These are phyloP conservation scores for Daldinia eschscholtzii DNA, from an alignment of 2,329 filamentous ascomycete genomes.

Conservation along the genomic window DNA sequence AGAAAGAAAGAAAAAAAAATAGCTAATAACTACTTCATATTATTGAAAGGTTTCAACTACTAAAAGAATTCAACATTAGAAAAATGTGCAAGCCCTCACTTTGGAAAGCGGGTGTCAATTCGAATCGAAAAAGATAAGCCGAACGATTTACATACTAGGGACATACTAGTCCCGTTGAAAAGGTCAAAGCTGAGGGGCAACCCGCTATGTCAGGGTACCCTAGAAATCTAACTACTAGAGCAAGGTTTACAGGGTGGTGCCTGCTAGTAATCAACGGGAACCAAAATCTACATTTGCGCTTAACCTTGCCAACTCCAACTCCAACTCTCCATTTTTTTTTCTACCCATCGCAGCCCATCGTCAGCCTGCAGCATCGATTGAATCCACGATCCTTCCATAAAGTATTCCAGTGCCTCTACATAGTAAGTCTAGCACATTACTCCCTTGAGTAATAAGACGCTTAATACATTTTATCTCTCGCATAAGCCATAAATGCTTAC, in stretches of 20 bases:
- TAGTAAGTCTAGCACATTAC: background rate
- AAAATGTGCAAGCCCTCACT: background rate
- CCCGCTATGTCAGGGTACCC: background rate
- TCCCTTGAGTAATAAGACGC: background rate
- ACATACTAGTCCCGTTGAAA: constrained; percentile 4
- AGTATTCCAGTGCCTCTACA: background rate
- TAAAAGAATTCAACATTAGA: too few species aligned
- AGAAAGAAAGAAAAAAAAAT: background rate
- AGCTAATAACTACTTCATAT: background rate
- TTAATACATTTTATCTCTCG: background rate
- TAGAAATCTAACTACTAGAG: background rate
- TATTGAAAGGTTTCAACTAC: background rate
- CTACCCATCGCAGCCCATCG: constrained; percentile 8
- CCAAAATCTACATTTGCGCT: constrained; percentile 20
- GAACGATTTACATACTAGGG: background rate
- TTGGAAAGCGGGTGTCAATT: background rate
- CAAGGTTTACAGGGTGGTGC: constrained; percentile 23
- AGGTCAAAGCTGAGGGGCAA: constrained; percentile 23
- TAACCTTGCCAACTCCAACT: constrained; percentile 12
- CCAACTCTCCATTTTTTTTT: constrained; percentile 1
- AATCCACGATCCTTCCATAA: background rate
- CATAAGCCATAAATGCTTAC: too few species aligned
- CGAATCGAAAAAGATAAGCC: background rate
- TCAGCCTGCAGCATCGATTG: constrained; percentile 35
- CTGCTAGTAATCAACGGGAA: constrained; percentile 43